Base-by-base conservation (phyloP, 1,284 basidiomycete genomes). In the Cutaneotrichosporon sp. region DNA sequence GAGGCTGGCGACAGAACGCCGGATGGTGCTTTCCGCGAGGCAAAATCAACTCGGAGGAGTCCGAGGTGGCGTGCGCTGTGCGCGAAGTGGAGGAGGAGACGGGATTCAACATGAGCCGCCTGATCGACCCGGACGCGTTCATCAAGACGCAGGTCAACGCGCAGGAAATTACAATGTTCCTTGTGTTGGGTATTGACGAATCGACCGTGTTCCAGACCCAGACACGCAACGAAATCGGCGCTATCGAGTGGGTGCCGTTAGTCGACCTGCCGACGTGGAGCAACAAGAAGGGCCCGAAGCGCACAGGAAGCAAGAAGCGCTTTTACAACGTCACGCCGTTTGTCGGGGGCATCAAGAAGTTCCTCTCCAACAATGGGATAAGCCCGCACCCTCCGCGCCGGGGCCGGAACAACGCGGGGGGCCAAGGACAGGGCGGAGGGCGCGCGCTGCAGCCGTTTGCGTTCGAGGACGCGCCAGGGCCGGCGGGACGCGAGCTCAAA, bases 11-110 rank as follows among this genome's bases (percentile, higher is more conserved):
- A 75, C 84, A 89, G 20, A 90, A 86, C 21, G 88, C 94, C 5
- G 89, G 91, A 4, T 99, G 96, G 96, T 89, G 90, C 23, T 99
- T 98, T 74, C 96, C 96, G 1, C 91, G 96, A 72, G 96, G 96
- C 48, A 99, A 99, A 78, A 98, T 98, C 74, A 99, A 99, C 67
- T 86, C 94, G 72, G 82, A 87, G 58, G 92, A 97, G 75, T 83
- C 85, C 39, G 81, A 86, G 61, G 80, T 84, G 60, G 81, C 81
- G 62, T 96, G 93, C 75, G 93, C 93, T 7, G 80, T 89, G 55
- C 83, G 93, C 69, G 93, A 97, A 79, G 91, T 96, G 13, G 78
- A 88, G 21, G 93, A 97, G 74, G 93, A 97, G 76, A 94, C 90
- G 8, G 92, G 92, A 14, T 97, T 88, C 76, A 88, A 94, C 70